Evolutionary conservation across 148 eudicot genomes (phyloP).

Genomic region (Suaeda aralocaspica): DNA sequence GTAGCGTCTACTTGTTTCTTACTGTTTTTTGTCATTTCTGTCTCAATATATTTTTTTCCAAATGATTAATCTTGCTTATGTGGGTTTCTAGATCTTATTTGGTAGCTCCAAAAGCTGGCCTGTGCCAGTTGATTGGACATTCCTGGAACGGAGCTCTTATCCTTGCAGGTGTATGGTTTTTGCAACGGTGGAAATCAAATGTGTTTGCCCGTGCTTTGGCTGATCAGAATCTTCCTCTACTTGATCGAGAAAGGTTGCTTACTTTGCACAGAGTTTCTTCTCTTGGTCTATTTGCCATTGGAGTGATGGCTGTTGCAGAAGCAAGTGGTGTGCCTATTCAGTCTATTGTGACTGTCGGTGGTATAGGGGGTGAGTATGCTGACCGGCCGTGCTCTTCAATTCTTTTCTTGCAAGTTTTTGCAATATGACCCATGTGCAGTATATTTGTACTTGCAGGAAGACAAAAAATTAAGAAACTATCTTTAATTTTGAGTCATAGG

Average conservation of each 20-base stretch:
- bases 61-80: constrained; percentile 5
- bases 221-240: constrained; percentile 28
- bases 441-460: neutral
- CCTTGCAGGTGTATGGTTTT: constrained; percentile 82
- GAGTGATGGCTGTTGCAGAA: constrained; percentile 85
- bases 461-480: neutral
- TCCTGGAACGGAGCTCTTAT: constrained; percentile 77
- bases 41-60: neutral
- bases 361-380: constrained; percentile 77
- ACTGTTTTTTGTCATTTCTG: neutral
- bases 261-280: constrained; percentile 76
- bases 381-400: neutral
- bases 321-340: constrained; percentile 97
- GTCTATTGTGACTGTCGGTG: constrained; percentile 91
- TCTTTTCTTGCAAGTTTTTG: constrained; percentile 11
- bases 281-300: constrained; percentile 72
- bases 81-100: constrained; percentile 49
- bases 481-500: neutral
- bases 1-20: constrained; percentile 1
- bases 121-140: constrained; percentile 55
- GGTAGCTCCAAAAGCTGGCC: constrained; percentile 72
- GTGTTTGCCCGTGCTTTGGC: constrained; percentile 64
- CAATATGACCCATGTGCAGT: neutral
- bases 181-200: constrained; percentile 85
- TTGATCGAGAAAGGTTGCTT: constrained; percentile 61